Evolutionary conservation across 768 basidiomycete species (phyloP), one percentile per base, ranked within the genome.

Genomic region (Wakefieldia striispora): DNA sequence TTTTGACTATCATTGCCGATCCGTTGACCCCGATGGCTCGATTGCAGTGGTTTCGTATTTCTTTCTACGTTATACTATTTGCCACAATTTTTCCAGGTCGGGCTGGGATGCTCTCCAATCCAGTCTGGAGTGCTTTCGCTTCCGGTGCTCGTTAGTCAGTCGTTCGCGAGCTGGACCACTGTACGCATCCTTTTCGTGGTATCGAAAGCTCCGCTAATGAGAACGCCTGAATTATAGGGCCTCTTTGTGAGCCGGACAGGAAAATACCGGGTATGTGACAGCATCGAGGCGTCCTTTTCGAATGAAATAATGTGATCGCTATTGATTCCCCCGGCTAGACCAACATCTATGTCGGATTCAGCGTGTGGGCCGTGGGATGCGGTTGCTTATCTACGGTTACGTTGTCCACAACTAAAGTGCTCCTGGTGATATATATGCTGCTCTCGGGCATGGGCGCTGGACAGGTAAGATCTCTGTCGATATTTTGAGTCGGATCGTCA

Each of bases 21-120:
- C 19, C 12, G 34, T 23, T 49, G 9, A 47, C 19, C 13, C 21
- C 50, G 47, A 59, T 29, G 9, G 8, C 11, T 29, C 12, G 29
- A 0, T 43, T 11, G 9, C 49, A 84, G 81, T 43, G 82, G 81
- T 21, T 77, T 83, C 54, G 70, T 82, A 3, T 83, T 81, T 63
- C 82, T 77, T 65, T 83, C 80, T 16, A 76, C 83, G 10, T 61
- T 86, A 13, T 88, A 81, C 64, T 88, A 87, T 58, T 74, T 90
- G 0, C 87, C 89, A 1, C 82, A 86, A 54, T 88, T 80, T 62
- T 86, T 88, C 67, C 87, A 89, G 67, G 79, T 87, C 8, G 84
- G 79, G 4, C 67, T 83, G n/a, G 82, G 81, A 5, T 81, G 78
- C 52, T 77, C 79, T 8, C 82, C 88, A 1, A 80, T 88, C 36